These are phyloP conservation scores for Athelia psychrophila DNA, from an alignment of 1,284 basidiomycete genomes.

Conservation along the genomic window DNA sequence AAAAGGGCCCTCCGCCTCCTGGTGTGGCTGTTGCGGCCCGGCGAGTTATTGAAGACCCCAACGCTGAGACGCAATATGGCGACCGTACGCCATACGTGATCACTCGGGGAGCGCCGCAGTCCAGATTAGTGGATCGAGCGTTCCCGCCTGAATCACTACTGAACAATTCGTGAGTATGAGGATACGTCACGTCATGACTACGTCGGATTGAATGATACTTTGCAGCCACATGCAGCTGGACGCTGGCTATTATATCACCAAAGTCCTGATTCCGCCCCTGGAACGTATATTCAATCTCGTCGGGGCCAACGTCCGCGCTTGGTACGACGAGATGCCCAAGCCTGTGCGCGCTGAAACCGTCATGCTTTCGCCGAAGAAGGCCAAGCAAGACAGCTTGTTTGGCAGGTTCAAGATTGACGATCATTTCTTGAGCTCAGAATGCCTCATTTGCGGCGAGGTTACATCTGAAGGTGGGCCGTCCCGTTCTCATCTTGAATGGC, in stretches of 20 bases:
- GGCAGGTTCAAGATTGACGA: conserved; percentile 61
- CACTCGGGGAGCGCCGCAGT: conserved; percentile 59
- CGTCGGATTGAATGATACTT: conserved; percentile 1
- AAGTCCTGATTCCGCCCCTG: conserved; percentile 86
- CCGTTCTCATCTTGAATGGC: neutral
- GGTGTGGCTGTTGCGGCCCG: conserved; percentile 87
- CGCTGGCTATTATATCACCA: conserved; percentile 87
- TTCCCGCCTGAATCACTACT: conserved; percentile 79
- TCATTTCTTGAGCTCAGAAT: conserved; percentile 74
- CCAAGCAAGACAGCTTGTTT: conserved; percentile 22
- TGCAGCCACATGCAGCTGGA: conserved; percentile 68
- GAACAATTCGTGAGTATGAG: conserved; percentile 52
- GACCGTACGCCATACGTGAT: conserved; percentile 95
- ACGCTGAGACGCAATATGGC: conserved; percentile 87
- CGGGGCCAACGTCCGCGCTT: conserved; percentile 84
- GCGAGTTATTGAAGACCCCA: conserved; percentile 72
- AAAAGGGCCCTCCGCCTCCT: conserved; percentile 84
- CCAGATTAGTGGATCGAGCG: conserved; percentile 80
- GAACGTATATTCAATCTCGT: conserved; percentile 90
- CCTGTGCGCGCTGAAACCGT: conserved; percentile 29
- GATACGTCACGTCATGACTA: conserved; percentile 1
- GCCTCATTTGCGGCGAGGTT: conserved; percentile 62
- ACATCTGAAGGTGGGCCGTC: conserved; percentile 50
- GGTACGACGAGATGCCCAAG: conserved; percentile 91
- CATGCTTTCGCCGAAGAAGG: conserved; percentile 45